These are phyloP conservation scores for Saccharum officinarum DNA, from an alignment of 176 grass and related monocot species.

Conservation along the genomic window DNA sequence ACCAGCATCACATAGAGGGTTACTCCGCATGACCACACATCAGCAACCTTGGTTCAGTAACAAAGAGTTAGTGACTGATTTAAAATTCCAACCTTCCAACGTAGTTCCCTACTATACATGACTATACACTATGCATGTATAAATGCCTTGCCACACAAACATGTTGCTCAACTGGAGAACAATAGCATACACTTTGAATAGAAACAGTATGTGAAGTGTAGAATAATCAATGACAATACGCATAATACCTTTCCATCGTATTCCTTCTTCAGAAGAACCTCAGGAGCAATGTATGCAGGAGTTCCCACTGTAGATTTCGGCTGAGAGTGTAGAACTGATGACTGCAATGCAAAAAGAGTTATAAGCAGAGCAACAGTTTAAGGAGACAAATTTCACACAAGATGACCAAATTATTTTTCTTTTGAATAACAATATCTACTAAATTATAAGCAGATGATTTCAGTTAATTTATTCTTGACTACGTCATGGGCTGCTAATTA, in stretches of 20 bases:
- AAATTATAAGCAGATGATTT: neutral
- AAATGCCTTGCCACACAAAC: neutral
- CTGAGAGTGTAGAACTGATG: conserved; percentile 77
- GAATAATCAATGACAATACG: neutral
- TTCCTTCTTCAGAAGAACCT: conserved; percentile 79
- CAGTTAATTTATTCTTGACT: neutral
- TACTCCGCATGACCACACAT: conserved; percentile 95
- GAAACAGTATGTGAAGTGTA: neutral
- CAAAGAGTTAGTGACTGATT: neutral
- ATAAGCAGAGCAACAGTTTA: conserved; percentile 7
- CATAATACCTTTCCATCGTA: conserved; percentile 79
- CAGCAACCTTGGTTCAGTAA: conserved; percentile 67
- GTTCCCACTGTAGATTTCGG: conserved; percentile 81
- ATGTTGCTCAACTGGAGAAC: conserved; percentile 2
- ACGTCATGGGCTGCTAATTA: neutral
- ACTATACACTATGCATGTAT: neutral
- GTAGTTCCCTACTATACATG: neutral
- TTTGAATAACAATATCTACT: neutral
- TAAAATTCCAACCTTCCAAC: neutral
- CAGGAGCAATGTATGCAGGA: conserved; percentile 80
- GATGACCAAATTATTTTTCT: neutral
- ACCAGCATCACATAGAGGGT: conserved; percentile 97
- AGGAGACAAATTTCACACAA: neutral
- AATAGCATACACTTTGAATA: neutral
- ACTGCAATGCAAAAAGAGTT: conserved; percentile 36